These are phyloP conservation scores for Coprinopsis marcescibilis DNA, from an alignment of 768 basidiomycete genomes.

Conservation along the genomic window DNA sequence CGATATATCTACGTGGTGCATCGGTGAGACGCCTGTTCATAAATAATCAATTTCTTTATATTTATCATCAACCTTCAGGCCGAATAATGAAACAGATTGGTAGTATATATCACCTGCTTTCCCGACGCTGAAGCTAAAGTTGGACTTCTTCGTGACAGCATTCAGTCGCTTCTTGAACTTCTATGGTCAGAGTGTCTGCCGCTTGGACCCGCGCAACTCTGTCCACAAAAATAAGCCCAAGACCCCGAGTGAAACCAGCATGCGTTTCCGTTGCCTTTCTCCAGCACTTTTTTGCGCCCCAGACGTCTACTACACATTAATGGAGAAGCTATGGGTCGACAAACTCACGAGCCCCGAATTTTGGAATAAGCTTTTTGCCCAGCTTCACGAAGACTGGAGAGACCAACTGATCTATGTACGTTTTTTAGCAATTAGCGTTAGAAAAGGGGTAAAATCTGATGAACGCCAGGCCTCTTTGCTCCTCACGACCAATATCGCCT, in stretches of 20 bases:
- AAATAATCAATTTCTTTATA: not conserved
- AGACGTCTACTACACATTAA: slow-evolving; percentile 28
- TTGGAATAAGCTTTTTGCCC: slow-evolving; percentile 15
- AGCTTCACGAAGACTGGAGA: slow-evolving; percentile 21
- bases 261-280: slow-evolving; percentile 27
- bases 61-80: not conserved
- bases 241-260: slow-evolving; percentile 18
- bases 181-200: slow-evolving; percentile 40
- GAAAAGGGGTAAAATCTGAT: not conserved
- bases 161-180: slow-evolving; percentile 42
- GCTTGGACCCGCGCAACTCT: slow-evolving; percentile 39
- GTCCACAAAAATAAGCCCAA: slow-evolving; percentile 24
- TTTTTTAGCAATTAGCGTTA: not conserved
- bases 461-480: slow-evolving; percentile 42
- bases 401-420: slow-evolving; percentile 34
- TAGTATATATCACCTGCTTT: not conserved
- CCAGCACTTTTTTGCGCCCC: slow-evolving; percentile 41
- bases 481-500: slow-evolving; percentile 49
- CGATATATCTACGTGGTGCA: slow-evolving; percentile 1
- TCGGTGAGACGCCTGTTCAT: not conserved
- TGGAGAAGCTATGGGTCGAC: slow-evolving; percentile 48
- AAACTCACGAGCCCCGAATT: slow-evolving; percentile 16
- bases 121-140: not conserved
- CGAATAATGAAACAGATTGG: not conserved
- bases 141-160: slow-evolving; percentile 21